phyloP scores from a whole-genome alignment of 306 rosid species.

The Macrotyloma uniflorum region DNA sequence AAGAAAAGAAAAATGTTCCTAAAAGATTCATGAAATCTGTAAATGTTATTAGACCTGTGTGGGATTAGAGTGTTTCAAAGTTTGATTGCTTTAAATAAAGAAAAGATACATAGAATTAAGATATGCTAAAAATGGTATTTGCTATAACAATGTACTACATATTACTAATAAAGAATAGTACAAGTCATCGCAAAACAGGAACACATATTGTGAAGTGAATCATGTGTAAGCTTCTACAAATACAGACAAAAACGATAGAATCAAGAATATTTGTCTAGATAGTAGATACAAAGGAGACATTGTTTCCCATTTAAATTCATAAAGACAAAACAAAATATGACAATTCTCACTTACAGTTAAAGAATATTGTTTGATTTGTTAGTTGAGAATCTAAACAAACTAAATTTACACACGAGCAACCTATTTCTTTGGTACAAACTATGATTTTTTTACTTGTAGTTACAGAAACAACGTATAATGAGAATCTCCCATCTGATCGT shows the following conservation, averaged over 20 bases:
- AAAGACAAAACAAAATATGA: constrained; percentile 25
- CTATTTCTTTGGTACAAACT: constrained; percentile 58
- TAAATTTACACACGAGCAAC: constrained; percentile 55
- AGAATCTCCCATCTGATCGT: constrained; percentile 48
- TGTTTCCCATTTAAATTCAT: constrained; percentile 21
- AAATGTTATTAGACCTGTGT: no score
- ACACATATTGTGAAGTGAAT: neutral
- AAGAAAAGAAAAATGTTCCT: neutral
- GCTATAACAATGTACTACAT: no score
- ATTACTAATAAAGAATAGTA: no score
- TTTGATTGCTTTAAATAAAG: no score
- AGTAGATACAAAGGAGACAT: neutral
- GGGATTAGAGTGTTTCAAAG: no score
- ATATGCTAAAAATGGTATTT: no score
- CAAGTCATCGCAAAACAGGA: neutral
- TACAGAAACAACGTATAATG: constrained; percentile 55
- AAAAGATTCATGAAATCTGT: no score
- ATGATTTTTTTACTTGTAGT: constrained; percentile 35
- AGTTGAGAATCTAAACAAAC: constrained; percentile 36
- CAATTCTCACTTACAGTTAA: constrained; percentile 43
- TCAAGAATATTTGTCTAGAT: neutral
- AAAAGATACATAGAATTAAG: no score
- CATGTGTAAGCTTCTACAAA: neutral
- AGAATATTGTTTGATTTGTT: constrained; percentile 44
- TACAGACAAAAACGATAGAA: neutral